Conservation (phyloP, 78 protist species). For the Bodo saltans region DNA sequence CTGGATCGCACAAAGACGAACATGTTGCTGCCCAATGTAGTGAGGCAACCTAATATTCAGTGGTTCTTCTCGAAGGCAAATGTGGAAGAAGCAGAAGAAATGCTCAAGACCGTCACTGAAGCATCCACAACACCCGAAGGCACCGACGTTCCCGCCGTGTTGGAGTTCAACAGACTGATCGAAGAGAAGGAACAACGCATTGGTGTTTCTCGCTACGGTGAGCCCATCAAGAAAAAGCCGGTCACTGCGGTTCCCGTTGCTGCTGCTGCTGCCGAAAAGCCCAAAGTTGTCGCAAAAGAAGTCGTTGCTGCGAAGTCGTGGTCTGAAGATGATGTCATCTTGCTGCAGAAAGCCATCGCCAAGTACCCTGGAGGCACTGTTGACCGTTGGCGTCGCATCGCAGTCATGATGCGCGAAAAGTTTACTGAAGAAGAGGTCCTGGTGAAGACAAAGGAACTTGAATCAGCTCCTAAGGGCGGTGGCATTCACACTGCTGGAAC, state of each 20-base stretch:
- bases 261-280: background rate
- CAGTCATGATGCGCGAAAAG: background rate
- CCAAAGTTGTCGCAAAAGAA: too few relatives aligned
- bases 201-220: background rate
- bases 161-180: background rate
- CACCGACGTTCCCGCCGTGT: background rate
- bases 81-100: background rate
- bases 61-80: background rate
- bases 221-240: background rate
- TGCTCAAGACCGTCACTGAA: background rate
- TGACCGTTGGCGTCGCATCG: background rate
- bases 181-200: background rate
- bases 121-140: background rate
- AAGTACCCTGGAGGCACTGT: background rate
- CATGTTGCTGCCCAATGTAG: background rate
- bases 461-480: too few relatives aligned
- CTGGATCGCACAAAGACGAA: background rate
- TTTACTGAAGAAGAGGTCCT: background rate
- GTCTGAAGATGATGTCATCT: background rate
- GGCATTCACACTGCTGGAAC: too few relatives aligned
- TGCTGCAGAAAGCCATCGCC: background rate
- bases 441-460: background rate
- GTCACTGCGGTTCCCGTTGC: background rate
- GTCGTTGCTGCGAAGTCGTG: too few relatives aligned
- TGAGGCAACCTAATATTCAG: background rate